Conservation (phyloP, 371 early-diverging fungal species). For the Mucor indicus region DNA sequence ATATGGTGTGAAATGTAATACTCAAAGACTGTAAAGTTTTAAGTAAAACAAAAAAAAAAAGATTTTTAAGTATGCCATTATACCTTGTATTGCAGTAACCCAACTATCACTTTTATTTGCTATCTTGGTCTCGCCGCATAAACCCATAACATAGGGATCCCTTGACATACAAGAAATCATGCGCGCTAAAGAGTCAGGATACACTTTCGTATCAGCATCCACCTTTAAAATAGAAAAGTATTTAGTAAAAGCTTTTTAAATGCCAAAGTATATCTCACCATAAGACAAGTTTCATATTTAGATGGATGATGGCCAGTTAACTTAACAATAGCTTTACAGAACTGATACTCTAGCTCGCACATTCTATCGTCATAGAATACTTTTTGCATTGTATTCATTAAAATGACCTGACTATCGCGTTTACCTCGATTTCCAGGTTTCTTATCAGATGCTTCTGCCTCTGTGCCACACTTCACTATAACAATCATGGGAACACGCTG, state of each 20-base stretch:
- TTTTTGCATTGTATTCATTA: conserved; percentile 90
- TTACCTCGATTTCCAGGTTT: conserved; percentile 56
- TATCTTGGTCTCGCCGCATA: conserved; percentile 89
- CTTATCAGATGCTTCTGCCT: conserved; percentile 54
- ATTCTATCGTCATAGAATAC: conserved; percentile 93
- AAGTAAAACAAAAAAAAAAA: background rate
- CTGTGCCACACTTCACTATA: conserved; percentile 84
- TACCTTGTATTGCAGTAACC: conserved; percentile 91
- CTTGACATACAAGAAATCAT: conserved; percentile 79
- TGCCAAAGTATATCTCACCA: conserved; percentile 51
- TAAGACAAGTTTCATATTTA: conserved; percentile 86
- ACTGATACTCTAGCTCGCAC: conserved; percentile 93
- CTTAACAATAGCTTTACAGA: conserved; percentile 87
- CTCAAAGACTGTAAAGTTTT: conserved; percentile 79
- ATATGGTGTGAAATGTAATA: conserved; percentile 96
- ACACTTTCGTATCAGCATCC: conserved; percentile 95
- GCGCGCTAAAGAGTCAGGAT: conserved; percentile 75
- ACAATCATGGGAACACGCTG: conserved; percentile 60
- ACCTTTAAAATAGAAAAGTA: conserved; percentile 35
- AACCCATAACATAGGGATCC: conserved; percentile 77
- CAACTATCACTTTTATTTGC: conserved; percentile 81
- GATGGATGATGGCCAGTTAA: conserved; percentile 84
- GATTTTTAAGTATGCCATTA: background rate
- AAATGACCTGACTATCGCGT: conserved; percentile 66
- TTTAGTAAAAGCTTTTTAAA: background rate